A percentile compares a stretch with the other conserved stretches of the same genome.
These are phyloP conservation scores for Anthoceros angustus DNA, from an alignment of 225 moss, liverwort and hornwort species.

Conservation along the genomic window DNA sequence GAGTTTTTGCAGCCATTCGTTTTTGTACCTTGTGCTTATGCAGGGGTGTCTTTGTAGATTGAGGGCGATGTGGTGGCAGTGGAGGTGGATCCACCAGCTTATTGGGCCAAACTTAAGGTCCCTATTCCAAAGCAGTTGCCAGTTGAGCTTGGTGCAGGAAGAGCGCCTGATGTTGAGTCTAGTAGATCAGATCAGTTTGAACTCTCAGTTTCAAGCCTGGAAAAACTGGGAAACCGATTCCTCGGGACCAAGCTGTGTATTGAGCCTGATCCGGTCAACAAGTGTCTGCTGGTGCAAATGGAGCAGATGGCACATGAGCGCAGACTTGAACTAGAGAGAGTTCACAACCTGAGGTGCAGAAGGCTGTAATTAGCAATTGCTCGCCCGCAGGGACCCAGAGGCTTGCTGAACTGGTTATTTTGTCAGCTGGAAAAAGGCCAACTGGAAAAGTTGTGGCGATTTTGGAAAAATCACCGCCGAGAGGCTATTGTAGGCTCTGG, in stretches of 20 bases:
- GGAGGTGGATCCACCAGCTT: conserved; percentile 43
- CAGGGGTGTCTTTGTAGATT: conserved; percentile 33
- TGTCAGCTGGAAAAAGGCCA: conserved; percentile 66
- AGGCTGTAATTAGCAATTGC: conserved; percentile 12
- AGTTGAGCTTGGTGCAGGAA: conserved; percentile 18
- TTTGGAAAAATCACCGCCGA: conserved; percentile 54
- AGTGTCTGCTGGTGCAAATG: no score
- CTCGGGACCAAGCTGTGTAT: no score
- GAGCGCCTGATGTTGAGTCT: conserved; percentile 7
- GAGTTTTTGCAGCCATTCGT: neutral
- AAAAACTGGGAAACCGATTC: no score
- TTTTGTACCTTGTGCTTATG: neutral
- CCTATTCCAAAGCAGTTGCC: conserved; percentile 37
- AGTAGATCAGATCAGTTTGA: conserved; percentile 10
- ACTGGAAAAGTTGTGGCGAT: conserved; percentile 77
- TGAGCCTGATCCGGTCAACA: no score
- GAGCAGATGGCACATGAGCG: neutral
- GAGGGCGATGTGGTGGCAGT: conserved; percentile 86
- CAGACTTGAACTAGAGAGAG: conserved; percentile 9
- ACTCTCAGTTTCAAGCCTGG: neutral
- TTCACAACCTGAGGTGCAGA: neutral
- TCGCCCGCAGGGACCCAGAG: conserved; percentile 17
- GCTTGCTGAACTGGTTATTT: conserved; percentile 31
- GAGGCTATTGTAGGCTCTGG: conserved; percentile 82
- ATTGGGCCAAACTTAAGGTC: conserved; percentile 75